Evolutionary conservation across 768 basidiomycete species (phyloP).

Genomic region (Neoboletus subvelutipes): DNA sequence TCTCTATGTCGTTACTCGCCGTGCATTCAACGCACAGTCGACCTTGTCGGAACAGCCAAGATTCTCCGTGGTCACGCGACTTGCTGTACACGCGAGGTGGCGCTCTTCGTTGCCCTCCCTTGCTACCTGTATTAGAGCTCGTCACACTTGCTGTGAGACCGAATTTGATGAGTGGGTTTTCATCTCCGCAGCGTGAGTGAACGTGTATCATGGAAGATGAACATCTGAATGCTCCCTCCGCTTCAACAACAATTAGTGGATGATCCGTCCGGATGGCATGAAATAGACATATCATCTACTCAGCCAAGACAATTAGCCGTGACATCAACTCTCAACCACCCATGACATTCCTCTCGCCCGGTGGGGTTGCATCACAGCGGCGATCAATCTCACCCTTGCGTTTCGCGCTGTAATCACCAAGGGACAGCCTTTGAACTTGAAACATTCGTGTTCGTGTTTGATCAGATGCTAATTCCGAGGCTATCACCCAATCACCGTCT

Average conservation of each 20-base stretch:
- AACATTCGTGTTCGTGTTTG: not conserved
- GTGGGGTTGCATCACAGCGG: not conserved
- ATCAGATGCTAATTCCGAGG: not conserved
- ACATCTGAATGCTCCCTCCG: not conserved
- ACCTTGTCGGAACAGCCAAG: not conserved
- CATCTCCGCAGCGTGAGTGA: conserved; percentile 13
- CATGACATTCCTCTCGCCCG: not conserved
- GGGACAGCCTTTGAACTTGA: not conserved
- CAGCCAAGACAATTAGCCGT: conserved; percentile 6
- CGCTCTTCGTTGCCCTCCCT: not conserved
- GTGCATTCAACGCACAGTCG: not conserved
- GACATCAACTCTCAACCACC: conserved; percentile 5
- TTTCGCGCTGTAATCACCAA: conserved; percentile 6
- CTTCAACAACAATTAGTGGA: not conserved
- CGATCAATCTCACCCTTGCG: not conserved
- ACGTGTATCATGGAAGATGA: not conserved
- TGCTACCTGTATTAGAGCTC: not conserved
- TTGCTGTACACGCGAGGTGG: conserved; percentile 7
- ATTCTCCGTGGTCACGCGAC: conserved; percentile 10
- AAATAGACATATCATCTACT: not conserved
- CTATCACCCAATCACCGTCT: not conserved
- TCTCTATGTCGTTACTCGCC: not conserved
- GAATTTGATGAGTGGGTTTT: conserved; percentile 9
- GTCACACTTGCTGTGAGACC: not conserved
- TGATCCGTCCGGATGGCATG: conserved; percentile 16